Evolutionary conservation across 2,329 filamentous ascomycete species (phyloP), one percentile per base, ranked within the genome.

Genomic region (Penicillium sp.): DNA sequence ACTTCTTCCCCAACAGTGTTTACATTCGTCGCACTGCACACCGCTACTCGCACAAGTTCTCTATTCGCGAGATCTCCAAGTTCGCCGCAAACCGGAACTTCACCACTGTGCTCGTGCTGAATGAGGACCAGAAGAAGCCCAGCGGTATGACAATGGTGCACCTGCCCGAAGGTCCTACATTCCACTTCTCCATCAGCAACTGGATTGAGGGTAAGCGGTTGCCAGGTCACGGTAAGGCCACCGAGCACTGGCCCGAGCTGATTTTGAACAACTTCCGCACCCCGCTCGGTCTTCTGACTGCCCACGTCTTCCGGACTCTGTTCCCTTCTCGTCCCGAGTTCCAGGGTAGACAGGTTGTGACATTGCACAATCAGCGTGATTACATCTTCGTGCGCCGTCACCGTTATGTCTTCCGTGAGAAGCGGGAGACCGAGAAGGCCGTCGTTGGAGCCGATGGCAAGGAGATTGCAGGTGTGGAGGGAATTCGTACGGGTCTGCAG

Each of bases 201-300:
- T 99, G 92, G 89, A 83, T 96, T 35, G 91, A 96, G 67, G 91
- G 91, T 50, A 91, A 89, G 72, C 91, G 90, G 63, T 82, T 99
- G 14, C 92, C 92, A 0, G 93, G 93, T 1, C 93, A 99, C 72
- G 95, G 87, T 77, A 93, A 93, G 64, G 86, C 92, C 0, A 97
- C 93, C 1, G 89, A 91, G 49, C 93, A 97, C 77, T 92, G 91
- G 70, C 92, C 93, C 1, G 93, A 97, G 76, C 81, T 97, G 27
- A 83, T 96, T 35, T 82, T 97, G 51, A 98, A 98, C 77, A 93
- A 95, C 72, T 99, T 99, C 81, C 89, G 90, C 68, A 99, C 95
- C 0, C 92, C 93, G 0, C 83, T 99, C 1, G 95, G 95, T 77
- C 81, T 96, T 10, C 80, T 98, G 39, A 92, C 93, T 0, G 93